phyloP scores from a whole-genome alignment of 345 rosid genomes.

The Cardamine resedifolia region DNA sequence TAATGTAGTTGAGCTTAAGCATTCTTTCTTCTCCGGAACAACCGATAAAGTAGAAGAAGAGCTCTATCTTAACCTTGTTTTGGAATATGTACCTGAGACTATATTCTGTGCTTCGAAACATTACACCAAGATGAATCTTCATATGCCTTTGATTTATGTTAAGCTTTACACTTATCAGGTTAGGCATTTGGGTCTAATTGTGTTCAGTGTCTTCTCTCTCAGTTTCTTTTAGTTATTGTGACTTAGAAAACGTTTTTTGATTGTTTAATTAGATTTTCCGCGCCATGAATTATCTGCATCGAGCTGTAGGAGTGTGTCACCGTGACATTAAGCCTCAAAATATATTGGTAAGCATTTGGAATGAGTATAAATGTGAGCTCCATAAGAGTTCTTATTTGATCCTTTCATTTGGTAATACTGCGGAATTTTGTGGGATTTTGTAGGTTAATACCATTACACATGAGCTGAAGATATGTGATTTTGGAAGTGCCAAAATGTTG shows the following conservation, averaged over 20 bases:
- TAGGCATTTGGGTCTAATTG: no score
- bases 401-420: not conserved
- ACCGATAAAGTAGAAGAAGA: conserved; percentile 76
- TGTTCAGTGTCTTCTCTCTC: not conserved
- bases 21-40: conserved; percentile 82
- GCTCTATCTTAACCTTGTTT: conserved; percentile 92
- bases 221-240: not conserved
- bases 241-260: conserved; percentile 3
- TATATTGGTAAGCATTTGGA: conserved; percentile 57
- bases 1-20: conserved; percentile 82
- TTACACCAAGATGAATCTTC: conserved; percentile 76
- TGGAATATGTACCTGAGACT: conserved; percentile 95
- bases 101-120: conserved; percentile 69
- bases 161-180: conserved; percentile 97
- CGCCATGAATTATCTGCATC: conserved; percentile 89
- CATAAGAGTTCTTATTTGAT: not conserved
- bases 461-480: conserved; percentile 90
- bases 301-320: conserved; percentile 85
- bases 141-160: conserved; percentile 91
- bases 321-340: conserved; percentile 98
- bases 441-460: conserved; percentile 93
- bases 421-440: conserved; percentile 2
- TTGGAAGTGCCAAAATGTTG: conserved; percentile 95
- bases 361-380: not conserved
- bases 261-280: conserved; percentile 67